Conservation (phyloP, 441 rosid species). For the Macaranga tanarius region DNA sequence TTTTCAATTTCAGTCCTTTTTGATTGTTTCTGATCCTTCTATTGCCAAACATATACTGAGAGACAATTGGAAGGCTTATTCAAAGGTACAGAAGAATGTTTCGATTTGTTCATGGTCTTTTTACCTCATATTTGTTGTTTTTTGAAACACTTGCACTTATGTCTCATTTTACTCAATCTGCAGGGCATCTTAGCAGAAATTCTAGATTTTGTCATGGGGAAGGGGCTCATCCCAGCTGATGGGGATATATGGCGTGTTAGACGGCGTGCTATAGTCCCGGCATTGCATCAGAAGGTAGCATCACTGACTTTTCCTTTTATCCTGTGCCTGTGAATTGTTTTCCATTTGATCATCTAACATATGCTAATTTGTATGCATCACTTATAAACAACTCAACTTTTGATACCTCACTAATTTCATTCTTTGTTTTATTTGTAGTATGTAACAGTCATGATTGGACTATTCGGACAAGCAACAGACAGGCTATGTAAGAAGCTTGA, state of each 20-base stretch:
- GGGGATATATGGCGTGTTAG: conserved; percentile 95
- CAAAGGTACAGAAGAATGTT: conserved; percentile 53
- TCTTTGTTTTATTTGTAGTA: conserved; percentile 48
- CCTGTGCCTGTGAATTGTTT: not conserved
- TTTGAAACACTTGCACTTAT: conserved; percentile 1
- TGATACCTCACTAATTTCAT: conserved; percentile 23
- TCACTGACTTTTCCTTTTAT: conserved; percentile 4
- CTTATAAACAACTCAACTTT: too few species aligned
- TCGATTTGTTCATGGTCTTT: not conserved
- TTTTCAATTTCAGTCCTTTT: conserved; percentile 62
- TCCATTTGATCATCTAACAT: not conserved
- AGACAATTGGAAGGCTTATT: conserved; percentile 85
- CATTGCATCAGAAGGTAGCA: conserved; percentile 85
- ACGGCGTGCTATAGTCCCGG: conserved; percentile 93
- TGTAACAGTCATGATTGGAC: conserved; percentile 87
- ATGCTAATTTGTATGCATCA: not conserved
- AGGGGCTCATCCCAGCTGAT: conserved; percentile 97
- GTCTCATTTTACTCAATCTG: conserved; percentile 21
- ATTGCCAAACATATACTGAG: conserved; percentile 85
- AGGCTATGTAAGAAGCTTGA: conserved; percentile 89
- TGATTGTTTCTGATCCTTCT: conserved; percentile 94
- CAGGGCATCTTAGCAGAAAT: conserved; percentile 96
- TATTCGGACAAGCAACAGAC: conserved; percentile 88
- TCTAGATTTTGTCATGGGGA: conserved; percentile 98
- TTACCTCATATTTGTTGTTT: not conserved